Conservation (phyloP, 2,329 filamentous ascomycete genomes). For the Trichoderma sp. region DNA sequence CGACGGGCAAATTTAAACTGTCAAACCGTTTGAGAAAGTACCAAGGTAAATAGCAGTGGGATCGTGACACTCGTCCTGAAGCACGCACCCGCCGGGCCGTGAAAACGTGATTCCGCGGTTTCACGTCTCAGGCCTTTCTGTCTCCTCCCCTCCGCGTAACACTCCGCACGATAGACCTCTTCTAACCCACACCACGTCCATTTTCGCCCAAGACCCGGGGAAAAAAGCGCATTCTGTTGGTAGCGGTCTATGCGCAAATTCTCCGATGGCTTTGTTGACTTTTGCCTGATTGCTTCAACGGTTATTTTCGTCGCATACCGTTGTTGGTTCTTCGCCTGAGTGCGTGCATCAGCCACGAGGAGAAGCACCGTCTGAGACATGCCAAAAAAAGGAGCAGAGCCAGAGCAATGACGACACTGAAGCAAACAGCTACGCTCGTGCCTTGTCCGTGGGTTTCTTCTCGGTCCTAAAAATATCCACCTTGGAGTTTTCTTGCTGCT, state of each 20-base stretch:
- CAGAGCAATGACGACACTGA: neutral
- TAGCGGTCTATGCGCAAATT: neutral
- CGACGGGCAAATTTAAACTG: neutral
- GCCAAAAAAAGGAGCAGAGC: neutral
- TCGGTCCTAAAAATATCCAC: neutral
- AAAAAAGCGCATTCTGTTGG: neutral
- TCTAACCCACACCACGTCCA: neutral
- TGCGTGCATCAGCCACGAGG: neutral
- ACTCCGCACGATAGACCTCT: neutral
- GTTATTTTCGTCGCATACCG: neutral
- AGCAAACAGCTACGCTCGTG: neutral
- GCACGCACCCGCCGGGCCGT: conserved; percentile 18
- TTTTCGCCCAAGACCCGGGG: neutral
- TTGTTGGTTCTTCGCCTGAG: neutral
- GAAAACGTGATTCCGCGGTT: conserved; percentile 13
- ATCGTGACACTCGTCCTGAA: conserved; percentile 9
- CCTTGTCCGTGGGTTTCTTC: neutral
- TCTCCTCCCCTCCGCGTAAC: neutral
- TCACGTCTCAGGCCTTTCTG: neutral
- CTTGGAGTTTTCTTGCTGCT: neutral
- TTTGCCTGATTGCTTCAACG: neutral
- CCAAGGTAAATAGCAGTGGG: neutral
- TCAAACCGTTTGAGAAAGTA: neutral
- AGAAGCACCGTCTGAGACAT: neutral
- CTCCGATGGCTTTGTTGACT: neutral